Evolutionary conservation across 805 yeast species (phyloP).

Genomic region (Lachancea dasiensis): DNA sequence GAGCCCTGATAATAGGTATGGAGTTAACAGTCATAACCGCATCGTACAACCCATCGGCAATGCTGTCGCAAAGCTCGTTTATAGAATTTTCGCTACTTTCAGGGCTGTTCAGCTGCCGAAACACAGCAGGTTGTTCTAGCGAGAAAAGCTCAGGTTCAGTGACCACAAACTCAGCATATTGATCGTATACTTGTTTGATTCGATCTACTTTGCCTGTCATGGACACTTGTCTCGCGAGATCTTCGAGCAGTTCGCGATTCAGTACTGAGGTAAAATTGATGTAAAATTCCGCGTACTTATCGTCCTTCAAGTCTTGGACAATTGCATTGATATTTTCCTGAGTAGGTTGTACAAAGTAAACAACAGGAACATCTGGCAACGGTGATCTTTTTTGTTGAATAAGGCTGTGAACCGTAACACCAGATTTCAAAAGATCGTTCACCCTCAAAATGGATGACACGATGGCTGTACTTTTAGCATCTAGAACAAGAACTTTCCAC

Average conservation of each 20-base stretch:
- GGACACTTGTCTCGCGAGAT: slow-evolving; percentile 79
- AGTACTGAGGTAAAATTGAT: slow-evolving; percentile 83
- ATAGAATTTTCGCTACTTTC: slow-evolving; percentile 69
- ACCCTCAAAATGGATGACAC: slow-evolving; percentile 89
- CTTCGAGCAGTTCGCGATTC: slow-evolving; percentile 74
- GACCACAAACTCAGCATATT: slow-evolving; percentile 84
- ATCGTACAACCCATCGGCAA: slow-evolving; percentile 78
- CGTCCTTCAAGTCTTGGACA: slow-evolving; percentile 64
- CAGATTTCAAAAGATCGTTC: slow-evolving; percentile 82
- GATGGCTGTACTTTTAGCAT: slow-evolving; percentile 72
- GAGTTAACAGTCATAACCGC: slow-evolving; percentile 69
- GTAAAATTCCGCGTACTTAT: slow-evolving; percentile 72
- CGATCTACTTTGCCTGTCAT: slow-evolving; percentile 60
- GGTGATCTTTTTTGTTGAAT: slow-evolving; percentile 70
- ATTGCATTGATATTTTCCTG: slow-evolving; percentile 64
- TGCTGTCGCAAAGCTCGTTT: slow-evolving; percentile 55
- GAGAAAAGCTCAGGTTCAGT: slow-evolving; percentile 90
- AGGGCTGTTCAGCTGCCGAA: slow-evolving; percentile 65
- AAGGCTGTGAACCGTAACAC: slow-evolving; percentile 83
- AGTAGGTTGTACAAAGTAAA: slow-evolving; percentile 88
- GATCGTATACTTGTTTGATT: slow-evolving; percentile 88
- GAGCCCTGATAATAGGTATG: slow-evolving; percentile 87
- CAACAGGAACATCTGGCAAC: slow-evolving; percentile 89
- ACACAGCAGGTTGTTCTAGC: slow-evolving; percentile 60
- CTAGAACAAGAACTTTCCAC: slow-evolving; percentile 91